phyloP scores from a whole-genome alignment of 2,329 filamentous ascomycete species.

The Colletotrichum scovillei region DNA sequence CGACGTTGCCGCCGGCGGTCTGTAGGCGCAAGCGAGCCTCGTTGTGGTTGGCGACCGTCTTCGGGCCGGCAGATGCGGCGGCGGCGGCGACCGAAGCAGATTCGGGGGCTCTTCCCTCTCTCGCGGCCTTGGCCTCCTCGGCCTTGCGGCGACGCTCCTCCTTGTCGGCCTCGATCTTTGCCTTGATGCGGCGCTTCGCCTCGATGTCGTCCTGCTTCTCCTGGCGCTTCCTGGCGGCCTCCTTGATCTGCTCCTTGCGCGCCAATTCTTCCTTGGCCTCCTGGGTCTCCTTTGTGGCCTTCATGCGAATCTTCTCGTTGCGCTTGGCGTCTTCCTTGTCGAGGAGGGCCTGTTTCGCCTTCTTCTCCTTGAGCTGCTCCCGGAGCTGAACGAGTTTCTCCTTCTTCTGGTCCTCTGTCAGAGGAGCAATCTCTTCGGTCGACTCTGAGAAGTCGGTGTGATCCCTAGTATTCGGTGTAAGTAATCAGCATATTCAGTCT shows the following conservation, averaged over 20 bases:
- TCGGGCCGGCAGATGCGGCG: slow-evolving; percentile 57
- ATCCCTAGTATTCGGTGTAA: slow-evolving; percentile 59
- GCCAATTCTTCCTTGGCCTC: slow-evolving; percentile 90
- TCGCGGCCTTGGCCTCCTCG: slow-evolving; percentile 84
- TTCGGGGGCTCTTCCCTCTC: slow-evolving; percentile 76
- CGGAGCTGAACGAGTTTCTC: slow-evolving; percentile 81
- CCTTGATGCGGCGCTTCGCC: slow-evolving; percentile 89
- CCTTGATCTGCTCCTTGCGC: slow-evolving; percentile 91
- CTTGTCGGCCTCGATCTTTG: slow-evolving; percentile 95
- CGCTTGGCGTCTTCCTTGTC: slow-evolving; percentile 86
- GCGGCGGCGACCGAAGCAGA: slow-evolving; percentile 55
- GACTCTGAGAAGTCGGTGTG: slow-evolving; percentile 95
- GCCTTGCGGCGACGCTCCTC: slow-evolving; percentile 87
- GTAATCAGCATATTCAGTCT: not conserved
- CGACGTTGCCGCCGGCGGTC: slow-evolving; percentile 78
- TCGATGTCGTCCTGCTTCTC: slow-evolving; percentile 90
- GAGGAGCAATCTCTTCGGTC: slow-evolving; percentile 87
- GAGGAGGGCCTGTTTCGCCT: slow-evolving; percentile 71
- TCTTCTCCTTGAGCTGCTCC: slow-evolving; percentile 78
- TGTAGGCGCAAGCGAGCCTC: slow-evolving; percentile 88
- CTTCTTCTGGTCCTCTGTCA: slow-evolving; percentile 93
- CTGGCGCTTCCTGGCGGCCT: slow-evolving; percentile 84
- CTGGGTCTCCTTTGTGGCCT: slow-evolving; percentile 89
- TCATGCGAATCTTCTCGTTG: slow-evolving; percentile 88
- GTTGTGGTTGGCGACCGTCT: slow-evolving; percentile 77